These are phyloP conservation scores for Ceratocystis harringtonii DNA, from an alignment of 2,329 filamentous ascomycete genomes.

Conservation along the genomic window DNA sequence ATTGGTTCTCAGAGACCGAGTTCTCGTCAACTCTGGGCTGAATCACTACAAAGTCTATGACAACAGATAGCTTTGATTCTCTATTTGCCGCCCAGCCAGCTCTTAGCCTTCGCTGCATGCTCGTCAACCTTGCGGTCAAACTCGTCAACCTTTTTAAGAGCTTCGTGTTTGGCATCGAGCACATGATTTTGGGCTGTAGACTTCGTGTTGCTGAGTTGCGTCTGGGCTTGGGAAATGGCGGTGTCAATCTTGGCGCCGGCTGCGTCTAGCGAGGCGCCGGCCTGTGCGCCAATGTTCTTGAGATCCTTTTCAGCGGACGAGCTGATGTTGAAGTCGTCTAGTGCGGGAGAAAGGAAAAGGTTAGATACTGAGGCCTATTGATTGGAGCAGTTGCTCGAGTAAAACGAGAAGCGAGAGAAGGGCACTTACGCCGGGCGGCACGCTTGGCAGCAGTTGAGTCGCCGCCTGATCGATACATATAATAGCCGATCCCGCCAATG, in stretches of 20 bases:
- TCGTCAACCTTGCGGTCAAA: slow-evolving; percentile 72
- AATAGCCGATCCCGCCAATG: slow-evolving; percentile 64
- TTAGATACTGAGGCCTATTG: not conserved
- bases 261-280: slow-evolving; percentile 52
- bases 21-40: not conserved
- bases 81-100: slow-evolving; percentile 65
- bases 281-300: slow-evolving; percentile 32
- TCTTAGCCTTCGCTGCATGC: slow-evolving; percentile 67
- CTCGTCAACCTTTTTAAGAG: slow-evolving; percentile 61
- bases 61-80: not conserved
- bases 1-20: not conserved
- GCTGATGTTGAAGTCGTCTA: slow-evolving; percentile 64
- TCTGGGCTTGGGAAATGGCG: slow-evolving; percentile 42
- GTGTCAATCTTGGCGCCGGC: slow-evolving; percentile 33
- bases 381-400: no score
- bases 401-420: not conserved
- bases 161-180: slow-evolving; percentile 47
- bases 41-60: not conserved
- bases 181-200: slow-evolving; percentile 43
- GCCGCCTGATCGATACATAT: slow-evolving; percentile 78
- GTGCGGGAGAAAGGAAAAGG: not conserved
- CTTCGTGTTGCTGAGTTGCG: slow-evolving; percentile 46
- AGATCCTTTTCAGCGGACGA: slow-evolving; percentile 50
- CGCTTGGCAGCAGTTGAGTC: slow-evolving; percentile 53
- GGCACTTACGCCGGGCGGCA: slow-evolving; percentile 52